phyloP scores from a whole-genome alignment of 305 asterid species.

The Solanum hybrid region DNA sequence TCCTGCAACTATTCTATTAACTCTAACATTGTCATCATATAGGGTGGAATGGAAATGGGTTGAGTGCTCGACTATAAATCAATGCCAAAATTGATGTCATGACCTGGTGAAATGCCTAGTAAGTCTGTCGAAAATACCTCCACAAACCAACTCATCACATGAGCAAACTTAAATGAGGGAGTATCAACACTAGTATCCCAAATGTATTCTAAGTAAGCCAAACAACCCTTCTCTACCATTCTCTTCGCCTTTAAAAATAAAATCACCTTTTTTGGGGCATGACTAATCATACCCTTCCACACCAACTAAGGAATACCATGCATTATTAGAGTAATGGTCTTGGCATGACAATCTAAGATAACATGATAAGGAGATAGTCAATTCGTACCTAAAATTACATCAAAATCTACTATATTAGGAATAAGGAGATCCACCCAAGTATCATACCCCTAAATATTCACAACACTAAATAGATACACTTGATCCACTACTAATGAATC shows the following conservation, averaged over 20 bases:
- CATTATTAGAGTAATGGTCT: neutral
- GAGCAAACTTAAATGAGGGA: neutral
- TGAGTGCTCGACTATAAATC: neutral
- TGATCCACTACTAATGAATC: neutral
- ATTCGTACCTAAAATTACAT: neutral
- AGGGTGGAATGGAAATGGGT: neutral
- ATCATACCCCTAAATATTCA: neutral
- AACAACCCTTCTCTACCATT: neutral
- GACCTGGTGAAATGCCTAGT: neutral
- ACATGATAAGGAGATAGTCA: neutral
- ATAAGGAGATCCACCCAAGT: neutral
- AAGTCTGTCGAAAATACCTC: neutral
- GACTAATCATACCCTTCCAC: neutral
- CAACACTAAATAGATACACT: neutral
- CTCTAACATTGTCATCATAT: neutral
- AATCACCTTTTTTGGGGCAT: neutral
- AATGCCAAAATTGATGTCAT: neutral
- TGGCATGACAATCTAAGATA: neutral
- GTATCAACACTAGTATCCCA: neutral
- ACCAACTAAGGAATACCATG: neutral
- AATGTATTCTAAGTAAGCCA: neutral
- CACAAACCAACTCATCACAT: neutral
- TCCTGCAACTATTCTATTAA: neutral
- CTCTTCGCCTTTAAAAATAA: neutral
- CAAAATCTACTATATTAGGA: neutral